phyloP scores from a whole-genome alignment of 495 filamentous ascomycete genomes.

The Cudoniella acicularis region DNA sequence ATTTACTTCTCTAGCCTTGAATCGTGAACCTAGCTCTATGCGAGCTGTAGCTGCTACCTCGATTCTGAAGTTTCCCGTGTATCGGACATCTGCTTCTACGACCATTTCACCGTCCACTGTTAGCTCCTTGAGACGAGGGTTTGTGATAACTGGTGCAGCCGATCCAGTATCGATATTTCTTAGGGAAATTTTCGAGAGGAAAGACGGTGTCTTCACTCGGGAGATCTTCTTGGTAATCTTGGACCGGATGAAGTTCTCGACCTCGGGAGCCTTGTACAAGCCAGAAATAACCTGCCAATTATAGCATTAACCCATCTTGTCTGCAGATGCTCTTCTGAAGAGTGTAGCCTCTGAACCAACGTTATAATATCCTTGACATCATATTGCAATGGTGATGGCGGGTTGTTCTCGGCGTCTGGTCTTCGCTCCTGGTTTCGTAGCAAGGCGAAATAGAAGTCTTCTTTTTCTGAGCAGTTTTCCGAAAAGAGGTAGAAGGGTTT shows the following conservation, averaged over 20 bases:
- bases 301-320: slow-evolving; percentile 94
- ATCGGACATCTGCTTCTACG: slow-evolving; percentile 80
- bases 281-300: slow-evolving; percentile 81
- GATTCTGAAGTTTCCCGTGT: slow-evolving; percentile 82
- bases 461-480: slow-evolving; percentile 90
- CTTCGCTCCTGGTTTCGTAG: slow-evolving; percentile 76
- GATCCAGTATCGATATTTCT: slow-evolving; percentile 83
- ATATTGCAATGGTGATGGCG: slow-evolving; percentile 73
- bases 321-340: slow-evolving; percentile 86
- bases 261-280: slow-evolving; percentile 77
- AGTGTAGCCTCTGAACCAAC: slow-evolving; percentile 83
- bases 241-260: slow-evolving; percentile 71
- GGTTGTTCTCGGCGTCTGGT: slow-evolving; percentile 48
- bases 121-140: slow-evolving; percentile 83
- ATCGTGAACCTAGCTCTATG: slow-evolving; percentile 81
- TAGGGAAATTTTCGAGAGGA: slow-evolving; percentile 76
- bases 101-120: slow-evolving; percentile 87
- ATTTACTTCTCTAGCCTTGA: slow-evolving; percentile 87
- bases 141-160: slow-evolving; percentile 82
- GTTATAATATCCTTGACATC: slow-evolving; percentile 80
- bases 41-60: slow-evolving; percentile 87
- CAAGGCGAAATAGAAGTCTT: slow-evolving; percentile 95
- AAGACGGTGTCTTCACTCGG: slow-evolving; percentile 85
- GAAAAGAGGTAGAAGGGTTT: slow-evolving; percentile 93
- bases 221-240: slow-evolving; percentile 98